Evolutionary conservation across 768 basidiomycete species (phyloP), one percentile per base, ranked within the genome.

Genomic region (Baorangia bicolor): DNA sequence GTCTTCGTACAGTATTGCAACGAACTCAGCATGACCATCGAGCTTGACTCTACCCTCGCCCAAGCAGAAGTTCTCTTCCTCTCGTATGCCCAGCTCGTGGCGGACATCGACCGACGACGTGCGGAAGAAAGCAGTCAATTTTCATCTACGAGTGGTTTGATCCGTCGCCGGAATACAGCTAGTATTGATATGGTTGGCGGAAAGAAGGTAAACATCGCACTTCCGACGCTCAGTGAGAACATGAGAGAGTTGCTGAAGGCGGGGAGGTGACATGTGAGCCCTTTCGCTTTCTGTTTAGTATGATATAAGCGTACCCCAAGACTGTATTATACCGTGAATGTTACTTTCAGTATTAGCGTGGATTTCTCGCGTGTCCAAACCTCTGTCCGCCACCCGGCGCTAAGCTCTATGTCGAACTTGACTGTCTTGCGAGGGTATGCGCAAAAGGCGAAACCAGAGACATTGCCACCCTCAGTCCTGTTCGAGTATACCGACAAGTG

Each of bases 11-110:
- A 67, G 87, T 97, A 95, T 64, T 92, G 91, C 77, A 96, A 95
- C 66, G 92, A 96, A 64, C 84, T 96, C 58, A 92, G 89, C 73
- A 93, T 93, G 88, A 92, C 94, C 49, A 96, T 99, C 62, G 97
- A 98, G 69, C 82, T 98, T n/a, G 90, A 97, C 69, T 85, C 88
- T 1, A 96, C 97, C 20, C 82, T 99, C 10, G 89, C 93, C 0
- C 97, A 98, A 74, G 97, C 96, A 11, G 97, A 99, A 73, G 94
- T 98, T 16, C 81, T 99, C 21, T 98, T 92, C 79, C 80, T 96
- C 2, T 94, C 94, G 1, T 98, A 97, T 75, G 77, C 86, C 13
- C 88, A 91, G 64, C 74, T 97, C 21, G 87, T 98, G 21, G 89
- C 89, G 11, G 94, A 96, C 69, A 84, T 96, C 63, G 94, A 97